A percentile compares a stretch with the other conserved stretches of the same genome.
phyloP scores from a whole-genome alignment of 2,329 filamentous ascomycete genomes.

The Lachnellula willkommii region DNA sequence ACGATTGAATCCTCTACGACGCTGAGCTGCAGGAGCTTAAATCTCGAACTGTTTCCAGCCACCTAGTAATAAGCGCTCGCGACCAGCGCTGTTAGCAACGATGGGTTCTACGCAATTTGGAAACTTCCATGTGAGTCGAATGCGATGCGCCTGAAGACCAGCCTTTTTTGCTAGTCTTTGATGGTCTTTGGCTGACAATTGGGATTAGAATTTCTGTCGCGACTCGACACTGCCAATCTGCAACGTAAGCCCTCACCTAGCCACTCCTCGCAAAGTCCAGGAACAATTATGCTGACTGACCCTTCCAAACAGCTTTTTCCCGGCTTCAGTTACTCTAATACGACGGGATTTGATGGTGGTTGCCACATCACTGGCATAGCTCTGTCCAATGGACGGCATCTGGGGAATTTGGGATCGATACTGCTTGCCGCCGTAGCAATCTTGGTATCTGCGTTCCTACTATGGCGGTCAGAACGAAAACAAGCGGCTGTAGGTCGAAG shows the following conservation, averaged over 20 bases:
- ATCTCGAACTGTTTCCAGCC: neutral
- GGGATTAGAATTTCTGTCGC: slow-evolving; percentile 67
- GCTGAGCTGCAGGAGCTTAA: neutral
- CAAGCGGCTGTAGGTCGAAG: slow-evolving; percentile 89
- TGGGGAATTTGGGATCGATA: slow-evolving; percentile 89
- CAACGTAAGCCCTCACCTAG: slow-evolving; percentile 58
- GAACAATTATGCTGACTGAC: slow-evolving; percentile 11
- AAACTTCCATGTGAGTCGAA: slow-evolving; percentile 46
- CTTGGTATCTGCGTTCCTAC: slow-evolving; percentile 55
- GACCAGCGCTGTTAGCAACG: slow-evolving; percentile 7
- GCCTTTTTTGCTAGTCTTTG: neutral
- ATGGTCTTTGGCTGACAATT: slow-evolving; percentile 10
- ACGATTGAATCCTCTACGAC: neutral
- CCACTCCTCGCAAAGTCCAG: neutral
- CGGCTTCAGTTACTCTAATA: slow-evolving; percentile 23
- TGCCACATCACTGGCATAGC: slow-evolving; percentile 73
- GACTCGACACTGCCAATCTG: slow-evolving; percentile 79
- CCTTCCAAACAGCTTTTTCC: slow-evolving; percentile 56
- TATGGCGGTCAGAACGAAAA: slow-evolving; percentile 82
- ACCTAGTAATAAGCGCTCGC: neutral
- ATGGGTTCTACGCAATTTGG: slow-evolving; percentile 44
- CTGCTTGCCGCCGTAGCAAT: slow-evolving; percentile 76
- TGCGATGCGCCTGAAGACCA: slow-evolving; percentile 7
- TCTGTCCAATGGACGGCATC: slow-evolving; percentile 56
- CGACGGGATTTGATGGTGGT: slow-evolving; percentile 42